Base-by-base conservation (phyloP, 164 flowering plant species). In the Piper betle region DNA sequence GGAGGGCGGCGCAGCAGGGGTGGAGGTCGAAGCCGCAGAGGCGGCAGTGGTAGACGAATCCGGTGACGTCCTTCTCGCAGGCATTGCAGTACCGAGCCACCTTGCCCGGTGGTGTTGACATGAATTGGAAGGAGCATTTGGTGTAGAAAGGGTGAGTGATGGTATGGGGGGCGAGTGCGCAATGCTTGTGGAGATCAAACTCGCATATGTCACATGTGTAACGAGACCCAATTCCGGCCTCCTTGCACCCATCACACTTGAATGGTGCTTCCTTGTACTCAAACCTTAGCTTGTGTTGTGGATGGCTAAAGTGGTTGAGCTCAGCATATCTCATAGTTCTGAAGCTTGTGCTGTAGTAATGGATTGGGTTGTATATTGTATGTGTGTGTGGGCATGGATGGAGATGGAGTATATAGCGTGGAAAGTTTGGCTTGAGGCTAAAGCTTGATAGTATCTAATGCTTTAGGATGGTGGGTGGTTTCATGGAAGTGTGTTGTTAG, bases 231-330 rank as follows among this genome's bases (percentile, higher is more conserved):
- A 90, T 82, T 18, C 99, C 97, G 1, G 74, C 87, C 64, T 93
- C 99, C 61, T 81, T 88, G 85, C 99, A 93, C 37, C 99, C 99
- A 63, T 93, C 90, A 52, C 99, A 93, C 71, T 79, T 85, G 85
- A 88, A 90, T 0, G 97, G 94, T 5, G 63, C 61, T 56, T 87
- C 83, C 0, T 62, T 25, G 77, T 78, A 77, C 70, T 84, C 92
- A 8, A 81, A 77, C 54, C 65, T 75, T 6, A 93, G 83, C 67
- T 67, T 79, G 85, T 93, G 97, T 43, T 87, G 81, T 4, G 93
- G 90, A 79, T 93, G 99, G 80, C 84, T 79, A 48, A 70, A 77
- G 65, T 93, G 97, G 20, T 80, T 62, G 37, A 88, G 82, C 63
- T 93, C 96, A n/a, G 62, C 79, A 70, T 82, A 81, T 53, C 73